Evolutionary conservation across 2,329 filamentous ascomycete species (phyloP), one percentile per base, ranked within the genome.

Genomic region (Gyromitra esculenta): DNA sequence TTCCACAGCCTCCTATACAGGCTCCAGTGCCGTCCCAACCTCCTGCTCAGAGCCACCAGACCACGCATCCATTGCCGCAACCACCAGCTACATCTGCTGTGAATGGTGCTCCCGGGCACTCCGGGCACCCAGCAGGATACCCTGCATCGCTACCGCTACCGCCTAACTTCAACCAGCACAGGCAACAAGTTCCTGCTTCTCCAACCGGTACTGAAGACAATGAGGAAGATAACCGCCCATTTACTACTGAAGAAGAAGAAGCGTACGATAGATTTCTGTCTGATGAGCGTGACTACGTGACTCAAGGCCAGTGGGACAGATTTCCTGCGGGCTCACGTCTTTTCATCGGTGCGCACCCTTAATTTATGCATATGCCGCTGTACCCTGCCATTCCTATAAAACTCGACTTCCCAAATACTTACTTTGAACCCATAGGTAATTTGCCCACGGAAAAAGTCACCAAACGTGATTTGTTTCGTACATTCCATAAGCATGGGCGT

Each of bases 361-460:
- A 75, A 59, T 71, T 73, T 63, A 76, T 74, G 70, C 75, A 74
- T 59, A 78, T 77, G 62, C 25, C 59, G 43, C 64, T 74, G 57
- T 70, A 73, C 57, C 31, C 68, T 70, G 65, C 66, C 65, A 73
- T 59, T 77, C 74, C 72, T 25, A 18, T 68, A 41, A 50, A 31
- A 39, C n/a, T 48, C 35, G 25, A 35, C 18, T 70, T 35, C 65
- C 78, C 77, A 80, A 80, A 78, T 81, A 78, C 77, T 80, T 79
- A 77, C 80, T 78, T 78, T 81, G 81, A 79, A 73, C 76, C 79
- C 82, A 70, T 82, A 93, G 94, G 94, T 70, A 99, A 98, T 82
- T 87, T 99, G 9, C 94, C 94, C 1, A 95, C 92, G 68, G 95
- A 98, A 83, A 91, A 94, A 82, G 94, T 97, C 13, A 96, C 93